Conservation (phyloP, 2,329 filamentous ascomycete genomes). For the Cladosporium cucumerinum region DNA sequence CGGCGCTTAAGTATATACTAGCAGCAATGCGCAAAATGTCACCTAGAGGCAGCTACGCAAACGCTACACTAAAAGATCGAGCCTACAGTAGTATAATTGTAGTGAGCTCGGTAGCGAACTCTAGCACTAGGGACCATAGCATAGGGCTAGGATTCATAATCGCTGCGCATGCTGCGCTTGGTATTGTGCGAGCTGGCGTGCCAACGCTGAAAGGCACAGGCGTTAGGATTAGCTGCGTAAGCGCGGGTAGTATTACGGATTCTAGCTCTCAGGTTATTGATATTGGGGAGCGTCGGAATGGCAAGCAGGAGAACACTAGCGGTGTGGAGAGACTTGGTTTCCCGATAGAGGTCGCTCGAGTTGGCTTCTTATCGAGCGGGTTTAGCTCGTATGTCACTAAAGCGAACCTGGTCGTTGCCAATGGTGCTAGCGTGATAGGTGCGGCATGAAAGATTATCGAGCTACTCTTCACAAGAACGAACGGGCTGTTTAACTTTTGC, state of each 20-base stretch:
- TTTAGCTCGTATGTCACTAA: constrained; percentile 63
- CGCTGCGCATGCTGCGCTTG: constrained; percentile 57
- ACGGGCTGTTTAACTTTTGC: too few species aligned
- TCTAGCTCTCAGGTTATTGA: constrained; percentile 50
- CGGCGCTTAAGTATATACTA: constrained; percentile 62
- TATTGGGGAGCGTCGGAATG: constrained; percentile 31
- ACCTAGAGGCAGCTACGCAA: constrained; percentile 54
- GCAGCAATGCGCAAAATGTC: constrained; percentile 61
- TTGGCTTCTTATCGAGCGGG: constrained; percentile 60
- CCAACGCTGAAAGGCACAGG: constrained; percentile 57
- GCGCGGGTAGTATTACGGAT: constrained; percentile 47
- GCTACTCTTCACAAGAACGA: too few species aligned
- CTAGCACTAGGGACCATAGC: constrained; percentile 54
- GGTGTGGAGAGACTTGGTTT: constrained; percentile 57
- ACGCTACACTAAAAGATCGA: constrained; percentile 58
- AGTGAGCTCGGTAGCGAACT: constrained; percentile 53
- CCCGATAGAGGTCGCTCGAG: constrained; percentile 57
- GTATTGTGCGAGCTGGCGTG: constrained; percentile 58
- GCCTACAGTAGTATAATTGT: constrained; percentile 62
- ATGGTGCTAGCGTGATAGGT: constrained; percentile 47
- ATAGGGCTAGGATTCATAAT: constrained; percentile 63
- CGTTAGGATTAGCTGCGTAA: constrained; percentile 57
- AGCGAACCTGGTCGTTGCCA: constrained; percentile 60
- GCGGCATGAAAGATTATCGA: too few species aligned
- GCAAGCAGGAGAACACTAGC: constrained; percentile 51